Base-by-base conservation (phyloP, 768 basidiomycete genomes). In the Rubroboletus pulcherrimus region DNA sequence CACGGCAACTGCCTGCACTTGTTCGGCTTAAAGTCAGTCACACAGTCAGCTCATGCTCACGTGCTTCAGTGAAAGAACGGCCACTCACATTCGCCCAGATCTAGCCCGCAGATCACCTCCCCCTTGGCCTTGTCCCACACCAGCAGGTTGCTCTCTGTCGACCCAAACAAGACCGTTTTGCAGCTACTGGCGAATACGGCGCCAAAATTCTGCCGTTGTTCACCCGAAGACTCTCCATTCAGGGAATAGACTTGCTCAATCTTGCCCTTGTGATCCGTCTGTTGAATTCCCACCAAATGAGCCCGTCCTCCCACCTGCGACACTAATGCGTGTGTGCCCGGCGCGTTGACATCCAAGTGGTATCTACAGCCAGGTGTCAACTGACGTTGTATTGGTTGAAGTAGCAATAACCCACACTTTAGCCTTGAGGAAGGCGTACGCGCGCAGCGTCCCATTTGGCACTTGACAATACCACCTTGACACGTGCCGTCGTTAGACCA, bases 381-480 rank as follows among this genome's bases (percentile, higher is more conserved):
- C 37, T 4, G 3, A 38, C 38, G 34, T 17, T 4, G 14, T 17
- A 17, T 33, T 17, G 17, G 38, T 30, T 21, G 15, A 26, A n/a
- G 35, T 11, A 39, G 7, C 1, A 7, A 21, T 7, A 9, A 71
- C 82, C 59, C 59, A 85, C 86, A 88, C 80, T 68, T 76, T 79
- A 42, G 78, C 71, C 66, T 80, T 75, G 57, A 87, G 73, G 62
- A 86, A 85, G 7, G 79, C 73, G 54, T 81, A 81, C 11, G 81
- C 84, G 5, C 81, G 79, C 43, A 85, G 70, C 12, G 81, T 86
- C 29, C 86, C 86, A 59, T 86, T 85, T 0, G 84, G 84, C 55
- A 88, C 73, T 63, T 83, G 81, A 60, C 82, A 86, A 65, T 83
- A 78, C 86, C 87, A 87, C 57, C 85, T 87, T 54, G 29, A 42